Evolutionary conservation across 768 basidiomycete species (phyloP), one percentile per base, ranked within the genome.

Genomic region (Botryobasidium botryosum): DNA sequence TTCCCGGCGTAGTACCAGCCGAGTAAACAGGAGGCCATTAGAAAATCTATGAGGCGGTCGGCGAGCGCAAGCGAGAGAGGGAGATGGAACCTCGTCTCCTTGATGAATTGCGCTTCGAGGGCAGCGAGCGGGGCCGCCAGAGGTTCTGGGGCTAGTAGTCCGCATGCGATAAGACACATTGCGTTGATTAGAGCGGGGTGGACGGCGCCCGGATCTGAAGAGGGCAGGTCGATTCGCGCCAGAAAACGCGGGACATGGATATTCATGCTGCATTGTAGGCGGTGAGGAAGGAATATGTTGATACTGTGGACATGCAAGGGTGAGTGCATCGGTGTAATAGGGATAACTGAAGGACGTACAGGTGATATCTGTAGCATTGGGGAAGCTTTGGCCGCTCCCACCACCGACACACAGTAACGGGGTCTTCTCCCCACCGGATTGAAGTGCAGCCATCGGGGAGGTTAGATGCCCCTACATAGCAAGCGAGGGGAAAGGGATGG

Each of bases 121-220:
- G 17, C n/a, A 17, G 39, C 38, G 32, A 17, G 40, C n/a, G 4
- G 47, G 43, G 21, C 37, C 37, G 23, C 40, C 40, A 10, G 40
- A 39, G 29, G 37, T 42, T 20, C n/a, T n/a, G n/a, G n/a, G n/a
- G n/a, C n/a, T n/a, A n/a, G n/a, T n/a, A n/a, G n/a, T n/a, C 35
- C 26, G 20, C 49, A 50, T 6, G 49, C 49, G 23, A 42, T 26
- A 7, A 50, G 31, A 25, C 29, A 50, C 4, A 50, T 49, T n/a
- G 40, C 49, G 31, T 50, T 50, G 18, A 50, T 40, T n/a, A 50
- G 40, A 23, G 31, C 26, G 5, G 49, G 49, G 35, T 49, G 49
- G 12, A 42, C 29, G 25, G 23, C 12, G 12, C 25, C 15, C 15
- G 40, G 40, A 42, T 42, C 24, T 8, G 7, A 8, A 13, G 20